Evolutionary conservation across 495 filamentous ascomycete genomes (phyloP), one percentile per base, ranked within the genome.

Genomic region (Aspergillus indologenus): DNA sequence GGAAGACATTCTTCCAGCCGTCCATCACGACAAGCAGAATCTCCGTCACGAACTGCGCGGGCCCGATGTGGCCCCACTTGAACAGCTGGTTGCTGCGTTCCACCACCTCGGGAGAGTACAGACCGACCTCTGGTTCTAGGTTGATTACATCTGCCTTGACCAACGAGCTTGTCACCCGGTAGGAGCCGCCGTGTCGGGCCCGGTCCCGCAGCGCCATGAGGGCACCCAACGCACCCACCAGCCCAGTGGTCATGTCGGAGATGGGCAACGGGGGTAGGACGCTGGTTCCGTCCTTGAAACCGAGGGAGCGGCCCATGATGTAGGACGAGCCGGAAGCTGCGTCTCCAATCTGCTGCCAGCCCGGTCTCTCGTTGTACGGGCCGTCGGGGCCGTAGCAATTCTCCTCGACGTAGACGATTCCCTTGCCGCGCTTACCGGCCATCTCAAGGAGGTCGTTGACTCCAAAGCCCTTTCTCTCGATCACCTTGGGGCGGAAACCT

Each of bases 231-330:
- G 78, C 77, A 14, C 84, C 84, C 49, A 85, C 72, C 51, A 79
- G 66, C 2, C 75, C 87, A 18, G 86, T 87, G 17, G 81, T 81
- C 72, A 90, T 89, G 67, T 90, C 87, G 21, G 82, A 87, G 69
- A 87, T 85, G 15, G 87, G 87, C 59, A 90, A 86, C 0, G 85
- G 85, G 44, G 86, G 87, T 1, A 89, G 79, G 20, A 89, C 80
- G 64, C 80, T 80, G 3, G 72, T 64, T 6, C 86, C 86, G 62
- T 88, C 85, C 12, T 76, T 76, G 79, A 80, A 86, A 5, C 86
- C 85, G 12, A 86, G 75, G 18, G 73, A 76, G 8, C 75, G 74
- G 68, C 62, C 62, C 45, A 61, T 64, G 6, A 64, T 52, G 44
- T 64, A 64, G 4, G 62, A 61, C 2, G 22, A 40, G 7, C 62